Conservation (phyloP, 2,329 filamentous ascomycete genomes). For the Corniculantispora saksenae region DNA sequence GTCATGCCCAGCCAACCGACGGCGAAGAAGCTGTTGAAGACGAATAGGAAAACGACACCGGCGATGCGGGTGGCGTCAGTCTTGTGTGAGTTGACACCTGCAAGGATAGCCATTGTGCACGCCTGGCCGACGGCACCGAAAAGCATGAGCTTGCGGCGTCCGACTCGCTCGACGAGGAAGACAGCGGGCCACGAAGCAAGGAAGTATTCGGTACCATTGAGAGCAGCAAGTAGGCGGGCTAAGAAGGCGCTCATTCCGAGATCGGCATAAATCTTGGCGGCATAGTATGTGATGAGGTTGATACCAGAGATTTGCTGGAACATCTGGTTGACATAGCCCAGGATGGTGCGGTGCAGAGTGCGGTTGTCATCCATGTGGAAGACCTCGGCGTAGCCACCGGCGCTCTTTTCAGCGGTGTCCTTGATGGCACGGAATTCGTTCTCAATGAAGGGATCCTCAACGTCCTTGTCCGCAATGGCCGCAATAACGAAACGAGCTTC, state of each 20-base stretch:
- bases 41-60: constrained; percentile 67
- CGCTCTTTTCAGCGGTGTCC: constrained; percentile 70
- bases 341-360: constrained; percentile 57
- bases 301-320: constrained; percentile 67
- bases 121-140: constrained; percentile 66
- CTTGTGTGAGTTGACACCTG: constrained; percentile 55
- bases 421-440: constrained; percentile 62
- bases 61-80: constrained; percentile 55
- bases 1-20: constrained; percentile 60
- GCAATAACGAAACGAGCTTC: constrained; percentile 50
- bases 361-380: constrained; percentile 61
- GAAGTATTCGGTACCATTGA: constrained; percentile 51
- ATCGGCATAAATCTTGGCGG: constrained; percentile 58
- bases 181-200: constrained; percentile 64
- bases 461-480: constrained; percentile 55
- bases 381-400: constrained; percentile 59
- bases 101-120: constrained; percentile 63
- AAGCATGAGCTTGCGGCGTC: constrained; percentile 71
- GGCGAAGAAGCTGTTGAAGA: constrained; percentile 60
- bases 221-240: constrained; percentile 56
- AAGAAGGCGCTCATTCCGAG: constrained; percentile 55
- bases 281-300: constrained; percentile 65
- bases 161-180: constrained; percentile 65
- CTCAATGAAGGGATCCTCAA: constrained; percentile 58
- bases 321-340: constrained; percentile 63